These are phyloP conservation scores for Talaromyces trachyspermus DNA, from an alignment of 495 filamentous ascomycete species.

Conservation along the genomic window DNA sequence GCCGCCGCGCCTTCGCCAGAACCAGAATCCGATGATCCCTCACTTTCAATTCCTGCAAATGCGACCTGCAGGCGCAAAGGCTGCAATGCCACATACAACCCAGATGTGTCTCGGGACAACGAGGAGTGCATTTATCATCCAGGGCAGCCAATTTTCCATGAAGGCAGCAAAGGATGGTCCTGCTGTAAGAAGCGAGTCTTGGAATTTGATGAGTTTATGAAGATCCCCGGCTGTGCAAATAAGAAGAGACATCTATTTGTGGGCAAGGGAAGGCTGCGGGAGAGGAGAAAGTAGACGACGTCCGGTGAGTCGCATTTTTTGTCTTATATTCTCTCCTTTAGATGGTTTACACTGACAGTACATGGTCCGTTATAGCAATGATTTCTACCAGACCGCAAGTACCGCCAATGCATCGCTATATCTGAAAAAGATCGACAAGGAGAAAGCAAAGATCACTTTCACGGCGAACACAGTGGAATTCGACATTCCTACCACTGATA, in stretches of 20 bases:
- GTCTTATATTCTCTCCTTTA: background rate
- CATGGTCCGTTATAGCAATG: slow-evolving; percentile 47
- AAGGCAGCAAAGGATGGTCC: slow-evolving; percentile 93
- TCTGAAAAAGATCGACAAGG: slow-evolving; percentile 93
- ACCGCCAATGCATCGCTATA: slow-evolving; percentile 88
- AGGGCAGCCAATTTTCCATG: slow-evolving; percentile 85
- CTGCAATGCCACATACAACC: slow-evolving; percentile 59
- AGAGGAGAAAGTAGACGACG: slow-evolving; percentile 53
- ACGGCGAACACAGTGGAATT: slow-evolving; percentile 50
- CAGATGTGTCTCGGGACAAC: slow-evolving; percentile 51
- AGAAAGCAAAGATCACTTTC: slow-evolving; percentile 64
- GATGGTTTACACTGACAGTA: background rate
- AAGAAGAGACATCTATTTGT: slow-evolving; percentile 80
- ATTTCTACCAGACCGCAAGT: slow-evolving; percentile 89
- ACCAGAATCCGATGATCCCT: slow-evolving; percentile 80
- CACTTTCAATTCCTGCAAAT: slow-evolving; percentile 59
- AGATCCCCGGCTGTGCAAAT: slow-evolving; percentile 80
- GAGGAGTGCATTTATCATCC: slow-evolving; percentile 83
- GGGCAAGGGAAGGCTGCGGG: slow-evolving; percentile 60
- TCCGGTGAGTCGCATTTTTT: slow-evolving; percentile 48
- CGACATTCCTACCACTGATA: slow-evolving; percentile 76
- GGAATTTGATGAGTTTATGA: slow-evolving; percentile 97
- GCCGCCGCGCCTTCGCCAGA: slow-evolving; percentile 63
- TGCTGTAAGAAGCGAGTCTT: slow-evolving; percentile 94
- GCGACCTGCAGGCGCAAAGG: slow-evolving; percentile 69